Evolutionary conservation across 352 stramenopile species (phyloP).

Genomic region (Phytophthora multivora): DNA sequence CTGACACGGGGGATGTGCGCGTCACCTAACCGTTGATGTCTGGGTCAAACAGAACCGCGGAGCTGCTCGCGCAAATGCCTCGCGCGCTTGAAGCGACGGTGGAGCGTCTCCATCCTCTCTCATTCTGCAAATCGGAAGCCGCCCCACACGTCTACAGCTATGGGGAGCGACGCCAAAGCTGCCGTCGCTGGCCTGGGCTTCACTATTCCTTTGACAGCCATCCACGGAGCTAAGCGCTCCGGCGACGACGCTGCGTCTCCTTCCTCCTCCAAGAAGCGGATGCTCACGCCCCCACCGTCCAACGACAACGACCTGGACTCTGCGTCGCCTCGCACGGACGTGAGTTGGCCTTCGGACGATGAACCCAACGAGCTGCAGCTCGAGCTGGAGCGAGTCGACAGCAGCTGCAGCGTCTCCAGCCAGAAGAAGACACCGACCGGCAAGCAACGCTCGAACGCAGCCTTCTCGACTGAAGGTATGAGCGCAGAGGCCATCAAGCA

Average conservation of each 20-base stretch:
- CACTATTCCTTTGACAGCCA: constrained; percentile 31
- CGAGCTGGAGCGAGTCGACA: constrained; percentile 15
- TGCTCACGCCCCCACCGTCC: constrained; percentile 36
- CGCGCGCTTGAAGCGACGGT: constrained; percentile 13
- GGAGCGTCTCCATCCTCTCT: background rate
- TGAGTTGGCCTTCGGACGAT: constrained; percentile 49
- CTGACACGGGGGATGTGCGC: constrained; percentile 10
- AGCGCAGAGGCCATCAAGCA: constrained; percentile 57
- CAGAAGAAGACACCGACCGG: background rate
- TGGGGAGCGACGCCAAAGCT: constrained; percentile 7
- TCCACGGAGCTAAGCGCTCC: constrained; percentile 18
- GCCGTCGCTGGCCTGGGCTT: constrained; percentile 24
- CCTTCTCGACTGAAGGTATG: constrained; percentile 30
- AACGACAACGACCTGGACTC: constrained; percentile 35
- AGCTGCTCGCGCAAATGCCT: constrained; percentile 5
- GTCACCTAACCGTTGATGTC: constrained; percentile 15
- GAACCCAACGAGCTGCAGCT: constrained; percentile 33
- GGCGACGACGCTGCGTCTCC: background rate
- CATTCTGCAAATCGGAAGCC: constrained; percentile 24
- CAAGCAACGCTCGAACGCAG: constrained; percentile 22
- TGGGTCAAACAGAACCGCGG: constrained; percentile 7
- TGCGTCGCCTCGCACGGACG: constrained; percentile 42
- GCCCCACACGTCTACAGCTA: constrained; percentile 3
- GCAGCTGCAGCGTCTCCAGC: background rate
- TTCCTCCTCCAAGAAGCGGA: constrained; percentile 48